These are phyloP conservation scores for Fusarium decemcellulare DNA, from an alignment of 2,329 filamentous ascomycete species.

Conservation along the genomic window DNA sequence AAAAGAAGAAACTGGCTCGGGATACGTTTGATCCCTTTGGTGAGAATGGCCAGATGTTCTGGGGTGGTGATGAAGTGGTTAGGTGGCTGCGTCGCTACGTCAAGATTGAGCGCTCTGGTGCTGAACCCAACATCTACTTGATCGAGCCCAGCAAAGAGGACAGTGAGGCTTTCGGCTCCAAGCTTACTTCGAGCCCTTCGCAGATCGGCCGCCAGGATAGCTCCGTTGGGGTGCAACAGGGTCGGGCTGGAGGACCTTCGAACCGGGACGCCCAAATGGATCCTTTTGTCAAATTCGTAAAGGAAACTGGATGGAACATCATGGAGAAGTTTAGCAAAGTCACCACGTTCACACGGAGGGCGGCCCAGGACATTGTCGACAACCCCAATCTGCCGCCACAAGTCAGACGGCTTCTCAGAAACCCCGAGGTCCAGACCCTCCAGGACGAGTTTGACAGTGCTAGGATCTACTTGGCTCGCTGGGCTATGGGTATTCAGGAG, in stretches of 20 bases:
- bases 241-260: slow-evolving; percentile 55
- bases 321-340: slow-evolving; percentile 98
- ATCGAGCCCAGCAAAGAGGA: slow-evolving; percentile 91
- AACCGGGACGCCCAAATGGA: slow-evolving; percentile 84
- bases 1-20: slow-evolving; percentile 87
- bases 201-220: slow-evolving; percentile 51
- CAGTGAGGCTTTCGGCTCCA: slow-evolving; percentile 81
- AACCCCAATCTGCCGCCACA: slow-evolving; percentile 94
- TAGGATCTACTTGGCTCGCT: slow-evolving; percentile 91
- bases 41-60: slow-evolving; percentile 89
- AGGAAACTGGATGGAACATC: slow-evolving; percentile 96
- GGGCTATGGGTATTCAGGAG: slow-evolving; percentile 99
- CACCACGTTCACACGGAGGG: slow-evolving; percentile 93
- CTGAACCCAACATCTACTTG: slow-evolving; percentile 92
- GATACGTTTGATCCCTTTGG: slow-evolving; percentile 94
- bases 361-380: slow-evolving; percentile 91
- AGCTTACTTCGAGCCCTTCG: slow-evolving; percentile 60
- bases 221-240: slow-evolving; percentile 45
- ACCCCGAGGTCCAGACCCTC: slow-evolving; percentile 93
- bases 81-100: slow-evolving; percentile 92
- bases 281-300: slow-evolving; percentile 91
- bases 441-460: slow-evolving; percentile 99
- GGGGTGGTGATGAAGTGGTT: slow-evolving; percentile 96
- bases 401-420: slow-evolving; percentile 85
- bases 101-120: slow-evolving; percentile 83